Base-by-base conservation (phyloP, 495 filamentous ascomycete genomes). In the Bacidia gigantensis region DNA sequence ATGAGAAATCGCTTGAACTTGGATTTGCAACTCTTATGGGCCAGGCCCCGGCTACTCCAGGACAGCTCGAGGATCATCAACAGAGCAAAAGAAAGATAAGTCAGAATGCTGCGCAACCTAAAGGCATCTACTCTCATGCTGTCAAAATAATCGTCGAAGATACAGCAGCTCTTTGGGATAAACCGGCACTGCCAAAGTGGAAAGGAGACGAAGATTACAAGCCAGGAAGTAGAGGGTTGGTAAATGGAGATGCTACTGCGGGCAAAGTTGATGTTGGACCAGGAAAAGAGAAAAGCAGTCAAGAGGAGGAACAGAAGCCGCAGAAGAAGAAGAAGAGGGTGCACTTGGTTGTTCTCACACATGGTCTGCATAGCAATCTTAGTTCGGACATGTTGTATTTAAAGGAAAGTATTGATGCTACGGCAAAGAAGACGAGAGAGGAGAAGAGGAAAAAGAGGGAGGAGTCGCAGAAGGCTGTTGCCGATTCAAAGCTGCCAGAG, bases 361-460 rank as follows among this genome's bases (percentile, higher is more conserved):
- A 98, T 71, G 92, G 92, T 0, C 66, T 98, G 55, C 92, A 97
- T 64, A 93, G 89, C 67, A 98, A 98, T 67, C 74, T 95, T n/a
- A 88, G 93, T 1, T 80, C 87, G 39, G 92, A 98, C 68, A 94
- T 98, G 93, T 71, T 98, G 24, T 98, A 85, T 63, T 65, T 98
- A 59, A 98, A 98, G 62, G 92, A 98, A 64, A 89, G 87, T 58
- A 96, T 98, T 49, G 93, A 98, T 65, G 79, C 81, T 26, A 80
- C 86, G 23, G 81, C 80, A 1, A 82, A 72, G 55, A 79, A 86
- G 60, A 78, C 83, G 17, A 79, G 79, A 48, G 65, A 77, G 39
- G 77, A 81, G 55, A 72, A 72, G 5, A 78, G 72, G 58, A 72
- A 71, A 44, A 71, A 82, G 40, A 74, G 69, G 54, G 73, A 75